These are phyloP conservation scores for Starmerella tilneyi DNA, from an alignment of 805 yeast species.

Conservation along the genomic window DNA sequence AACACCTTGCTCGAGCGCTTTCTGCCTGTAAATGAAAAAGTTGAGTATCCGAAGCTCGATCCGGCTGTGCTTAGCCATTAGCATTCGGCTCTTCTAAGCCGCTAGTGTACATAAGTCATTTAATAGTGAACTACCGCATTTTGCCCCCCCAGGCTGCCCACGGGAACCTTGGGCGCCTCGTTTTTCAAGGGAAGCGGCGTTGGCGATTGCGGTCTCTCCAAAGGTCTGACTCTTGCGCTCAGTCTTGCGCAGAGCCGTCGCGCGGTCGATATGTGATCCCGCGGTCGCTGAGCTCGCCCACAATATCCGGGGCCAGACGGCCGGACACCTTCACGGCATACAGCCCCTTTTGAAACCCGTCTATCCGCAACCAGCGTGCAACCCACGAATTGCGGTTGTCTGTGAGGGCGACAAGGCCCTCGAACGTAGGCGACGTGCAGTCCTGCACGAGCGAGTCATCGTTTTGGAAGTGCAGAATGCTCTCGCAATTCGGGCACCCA, in stretches of 20 bases:
- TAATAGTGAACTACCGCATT: not conserved
- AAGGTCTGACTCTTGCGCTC: not conserved
- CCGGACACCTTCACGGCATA: constrained; percentile 93
- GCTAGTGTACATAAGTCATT: not conserved
- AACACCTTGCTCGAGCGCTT: constrained; percentile 57
- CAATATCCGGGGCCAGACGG: constrained; percentile 75
- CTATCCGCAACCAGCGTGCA: constrained; percentile 89
- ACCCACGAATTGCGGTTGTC: constrained; percentile 87
- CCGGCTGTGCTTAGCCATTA: not conserved
- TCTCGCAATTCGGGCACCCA: constrained; percentile 96
- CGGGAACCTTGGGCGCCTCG: not conserved
- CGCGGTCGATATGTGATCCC: constrained; percentile 86
- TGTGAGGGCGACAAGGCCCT: constrained; percentile 85
- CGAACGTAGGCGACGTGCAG: constrained; percentile 91
- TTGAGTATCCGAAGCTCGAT: constrained; percentile 26
- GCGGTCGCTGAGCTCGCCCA: constrained; percentile 57
- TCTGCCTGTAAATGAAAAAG: constrained; percentile 49
- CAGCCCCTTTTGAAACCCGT: constrained; percentile 75
- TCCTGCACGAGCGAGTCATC: constrained; percentile 80
- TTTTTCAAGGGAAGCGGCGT: no score
- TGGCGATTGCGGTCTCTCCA: no score
- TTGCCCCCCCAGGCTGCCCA: not conserved
- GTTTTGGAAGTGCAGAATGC: constrained; percentile 62
- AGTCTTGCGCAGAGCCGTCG: constrained; percentile 57
- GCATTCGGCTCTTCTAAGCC: no score